Evolutionary conservation across 2,329 filamentous ascomycete species (phyloP).

Genomic region (Ustilaginoidea virens): DNA sequence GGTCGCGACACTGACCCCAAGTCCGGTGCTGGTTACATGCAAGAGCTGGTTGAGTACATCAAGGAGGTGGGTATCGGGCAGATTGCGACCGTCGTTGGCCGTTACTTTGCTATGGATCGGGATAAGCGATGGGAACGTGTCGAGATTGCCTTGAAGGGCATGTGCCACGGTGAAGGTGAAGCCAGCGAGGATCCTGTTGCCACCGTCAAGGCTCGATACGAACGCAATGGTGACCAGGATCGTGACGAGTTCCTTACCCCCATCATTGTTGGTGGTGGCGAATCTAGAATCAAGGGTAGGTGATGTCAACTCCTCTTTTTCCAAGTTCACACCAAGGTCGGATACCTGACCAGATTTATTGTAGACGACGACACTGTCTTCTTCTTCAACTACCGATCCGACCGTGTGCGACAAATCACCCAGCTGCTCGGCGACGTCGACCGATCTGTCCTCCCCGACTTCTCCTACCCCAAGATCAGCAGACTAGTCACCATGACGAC

Average conservation of each 20-base stretch:
- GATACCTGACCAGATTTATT: conserved; percentile 3
- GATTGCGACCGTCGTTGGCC: conserved; percentile 82
- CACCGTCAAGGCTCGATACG: conserved; percentile 78
- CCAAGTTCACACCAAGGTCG: background rate
- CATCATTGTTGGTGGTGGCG: conserved; percentile 82
- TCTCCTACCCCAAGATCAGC: conserved; percentile 82
- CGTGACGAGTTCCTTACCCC: conserved; percentile 97
- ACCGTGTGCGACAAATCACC: conserved; percentile 90
- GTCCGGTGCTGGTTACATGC: conserved; percentile 75
- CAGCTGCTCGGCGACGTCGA: conserved; percentile 88
- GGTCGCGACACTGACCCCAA: conserved; percentile 97
- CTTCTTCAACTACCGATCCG: conserved; percentile 99
- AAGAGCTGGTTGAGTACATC: conserved; percentile 64
- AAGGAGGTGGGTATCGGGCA: conserved; percentile 78
- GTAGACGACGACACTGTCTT: conserved; percentile 84
- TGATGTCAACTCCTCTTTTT: too few relatives aligned
- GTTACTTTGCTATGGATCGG: conserved; percentile 98
- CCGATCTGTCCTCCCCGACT: conserved; percentile 78
- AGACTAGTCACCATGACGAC: conserved; percentile 89
- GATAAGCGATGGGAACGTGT: conserved; percentile 98
- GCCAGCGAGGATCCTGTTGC: conserved; percentile 69
- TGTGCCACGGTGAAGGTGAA: conserved; percentile 79
- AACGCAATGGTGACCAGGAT: conserved; percentile 50
- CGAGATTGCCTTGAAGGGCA: conserved; percentile 75
- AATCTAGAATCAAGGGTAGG: conserved; percentile 71